Evolutionary conservation across 2,329 filamentous ascomycete genomes (phyloP).

Genomic region (Macrophomina phaseolina): DNA sequence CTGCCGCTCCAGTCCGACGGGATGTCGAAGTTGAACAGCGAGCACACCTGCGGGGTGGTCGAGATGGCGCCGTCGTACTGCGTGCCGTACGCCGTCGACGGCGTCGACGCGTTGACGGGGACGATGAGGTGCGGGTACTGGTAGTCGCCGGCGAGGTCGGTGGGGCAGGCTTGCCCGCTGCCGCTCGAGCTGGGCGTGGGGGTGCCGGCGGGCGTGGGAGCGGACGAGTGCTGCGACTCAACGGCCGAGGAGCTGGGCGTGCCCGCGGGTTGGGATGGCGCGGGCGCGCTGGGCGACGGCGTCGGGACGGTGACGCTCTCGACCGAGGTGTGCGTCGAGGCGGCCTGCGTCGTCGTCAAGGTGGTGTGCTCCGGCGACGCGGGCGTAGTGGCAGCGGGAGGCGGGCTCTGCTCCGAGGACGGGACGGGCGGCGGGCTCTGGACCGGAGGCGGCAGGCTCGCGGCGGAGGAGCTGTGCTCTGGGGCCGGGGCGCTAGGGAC

Average conservation of each 20-base stretch:
- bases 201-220: background rate
- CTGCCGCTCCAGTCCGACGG: constrained; percentile 52
- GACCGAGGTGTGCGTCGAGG: background rate
- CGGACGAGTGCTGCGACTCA: background rate
- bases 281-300: background rate
- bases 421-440: background rate
- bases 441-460: background rate
- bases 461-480: background rate
- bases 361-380: background rate
- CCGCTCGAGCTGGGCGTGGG: background rate
- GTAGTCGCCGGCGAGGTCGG: constrained; percentile 39
- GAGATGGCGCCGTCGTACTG: constrained; percentile 34
- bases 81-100: constrained; percentile 36
- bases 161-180: constrained; percentile 28
- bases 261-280: constrained; percentile 20
- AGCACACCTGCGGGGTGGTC: constrained; percentile 36
- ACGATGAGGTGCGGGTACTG: constrained; percentile 41
- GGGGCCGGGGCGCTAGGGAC: constrained; percentile 25
- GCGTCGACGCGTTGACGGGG: constrained; percentile 35
- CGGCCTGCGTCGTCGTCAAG: background rate
- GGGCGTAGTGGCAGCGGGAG: background rate
- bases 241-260: constrained; percentile 21
- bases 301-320: background rate
- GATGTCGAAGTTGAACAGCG: constrained; percentile 56
- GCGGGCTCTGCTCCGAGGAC: background rate